Evolutionary conservation across 1,139 yeast genomes (phyloP).

Genomic region (Kurtzmaniella quercitrusa): DNA sequence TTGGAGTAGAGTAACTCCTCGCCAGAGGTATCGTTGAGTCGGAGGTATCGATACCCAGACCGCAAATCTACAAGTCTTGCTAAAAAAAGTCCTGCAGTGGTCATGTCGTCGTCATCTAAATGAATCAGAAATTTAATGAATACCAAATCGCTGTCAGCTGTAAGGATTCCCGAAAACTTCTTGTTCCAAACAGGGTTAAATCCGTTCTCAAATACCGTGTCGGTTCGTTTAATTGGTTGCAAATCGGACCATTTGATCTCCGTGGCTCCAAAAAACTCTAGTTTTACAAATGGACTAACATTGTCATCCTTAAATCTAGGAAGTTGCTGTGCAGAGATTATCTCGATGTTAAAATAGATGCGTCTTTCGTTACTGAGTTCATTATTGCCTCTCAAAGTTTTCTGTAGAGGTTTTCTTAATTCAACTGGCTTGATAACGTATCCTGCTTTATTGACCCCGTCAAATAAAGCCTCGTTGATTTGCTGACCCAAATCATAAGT

Average conservation of each 20-base stretch:
- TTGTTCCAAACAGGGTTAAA: slow-evolving; percentile 84
- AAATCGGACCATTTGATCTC: slow-evolving; percentile 20
- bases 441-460: slow-evolving; percentile 56
- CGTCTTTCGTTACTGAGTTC: slow-evolving; percentile 1
- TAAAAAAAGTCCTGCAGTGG: slow-evolving; percentile 55
- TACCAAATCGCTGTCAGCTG: slow-evolving; percentile 29
- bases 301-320: slow-evolving; percentile 57
- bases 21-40: slow-evolving; percentile 71
- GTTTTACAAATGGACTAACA: slow-evolving; percentile 54
- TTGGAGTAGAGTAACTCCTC: slow-evolving; percentile 80
- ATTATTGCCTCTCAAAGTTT: slow-evolving; percentile 16
- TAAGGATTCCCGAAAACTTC: slow-evolving; percentile 40
- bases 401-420: slow-evolving; percentile 33
- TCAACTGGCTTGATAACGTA: slow-evolving; percentile 69
- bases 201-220: slow-evolving; percentile 55
- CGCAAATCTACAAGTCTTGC: slow-evolving; percentile 54
- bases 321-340: slow-evolving; percentile 82
- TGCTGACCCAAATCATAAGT: slow-evolving; percentile 88
- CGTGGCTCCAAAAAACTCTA: slow-evolving; percentile 50
- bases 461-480: slow-evolving; percentile 81
- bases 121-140: slow-evolving; percentile 31
- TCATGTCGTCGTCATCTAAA: slow-evolving; percentile 22
- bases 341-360: slow-evolving; percentile 31
- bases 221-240: slow-evolving; percentile 23
- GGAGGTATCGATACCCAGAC: slow-evolving; percentile 77